Base-by-base conservation (phyloP, 2,329 filamentous ascomycete species). In the Verruconis gallopava region DNA sequence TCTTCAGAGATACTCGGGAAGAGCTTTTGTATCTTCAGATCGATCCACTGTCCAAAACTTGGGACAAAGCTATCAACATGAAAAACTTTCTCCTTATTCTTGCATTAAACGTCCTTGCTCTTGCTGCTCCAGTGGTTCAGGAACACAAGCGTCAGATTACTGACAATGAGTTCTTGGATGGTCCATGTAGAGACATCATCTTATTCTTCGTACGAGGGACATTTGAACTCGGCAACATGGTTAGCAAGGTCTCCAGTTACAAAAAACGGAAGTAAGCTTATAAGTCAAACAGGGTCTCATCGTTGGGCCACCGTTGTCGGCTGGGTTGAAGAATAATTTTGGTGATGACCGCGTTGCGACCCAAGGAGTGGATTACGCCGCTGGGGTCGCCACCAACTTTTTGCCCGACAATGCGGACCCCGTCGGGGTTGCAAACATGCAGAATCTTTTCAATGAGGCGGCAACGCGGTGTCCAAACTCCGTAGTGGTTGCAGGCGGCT, bases 201-300 rank as follows among this genome's bases (percentile, higher is more conserved):
- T 63, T 71, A 37, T 63, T 70, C 36, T 71, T 65, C 46, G 66
- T 67, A 6, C 62, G 67, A 35, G 68, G 65, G 18, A 68, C 67
- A 12, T 64, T 60, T 13, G 68, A 71, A 47, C 49, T 54, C 4
- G 68, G 68, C 14, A 68, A 69, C 52, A 61, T 71, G 51, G 65
- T 67, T 54, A 4, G 58, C 57, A 37, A 15, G 11, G 11, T 11
- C 34, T 11, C 17, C 15, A 12, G 12, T 12, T 9, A 15, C 34
- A 12, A 11, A 11, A 12, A 12, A 9, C 34, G 11, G 17, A 11
- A 15, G 11, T 37, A 11, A 37, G 11, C 17, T 11, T 37, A 11
- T 12, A n/a, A n/a, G n/a, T n/a, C n/a, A n/a, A 13, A n/a, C 13
- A 54, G 56, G 12, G 48, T 22, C 18, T 21, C 38, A 2, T 40